A percentile compares a stretch with the other conserved stretches of the same genome.
Conservation (phyloP, 208 protist species). For the Naegleria lovaniensis region DNA sequence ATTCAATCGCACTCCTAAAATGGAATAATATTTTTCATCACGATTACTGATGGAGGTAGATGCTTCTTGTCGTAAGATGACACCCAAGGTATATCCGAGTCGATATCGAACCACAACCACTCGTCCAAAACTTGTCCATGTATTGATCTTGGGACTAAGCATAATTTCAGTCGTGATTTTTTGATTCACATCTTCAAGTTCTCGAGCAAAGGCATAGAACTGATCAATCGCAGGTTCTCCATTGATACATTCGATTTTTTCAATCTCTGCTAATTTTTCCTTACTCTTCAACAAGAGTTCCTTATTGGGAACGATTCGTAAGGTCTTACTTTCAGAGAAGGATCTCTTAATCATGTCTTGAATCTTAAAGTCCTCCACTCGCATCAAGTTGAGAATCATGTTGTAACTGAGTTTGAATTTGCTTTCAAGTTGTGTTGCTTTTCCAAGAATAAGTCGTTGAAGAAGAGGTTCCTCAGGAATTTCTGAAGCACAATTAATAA, state of each 20-base stretch:
- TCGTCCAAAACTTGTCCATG: conserved; percentile 29
- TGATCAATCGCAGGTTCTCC: conserved; percentile 53
- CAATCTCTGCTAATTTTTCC: not conserved
- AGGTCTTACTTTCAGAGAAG: conserved; percentile 55
- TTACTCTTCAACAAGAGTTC: not conserved
- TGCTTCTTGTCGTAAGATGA: not conserved
- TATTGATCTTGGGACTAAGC: not conserved
- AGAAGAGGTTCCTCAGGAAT: conserved; percentile 46
- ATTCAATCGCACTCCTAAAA: not conserved
- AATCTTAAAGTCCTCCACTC: conserved; percentile 64
- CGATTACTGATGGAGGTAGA: not conserved
- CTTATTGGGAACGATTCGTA: not conserved
- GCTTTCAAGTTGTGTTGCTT: conserved; percentile 52
- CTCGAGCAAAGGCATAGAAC: conserved; percentile 34
- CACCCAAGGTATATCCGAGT: not conserved
- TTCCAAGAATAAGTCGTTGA: conserved; percentile 58
- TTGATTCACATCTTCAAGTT: not conserved
- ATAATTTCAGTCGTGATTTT: not conserved
- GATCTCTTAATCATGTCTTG: conserved; percentile 66
- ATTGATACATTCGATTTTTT: conserved; percentile 39
- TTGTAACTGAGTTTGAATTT: conserved; percentile 80
- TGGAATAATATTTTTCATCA: not conserved
- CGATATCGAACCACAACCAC: conserved; percentile 33
- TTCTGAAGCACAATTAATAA: conserved; percentile 54
- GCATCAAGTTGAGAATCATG: conserved; percentile 82